Base-by-base conservation (phyloP, 805 yeast species). In the Ogataea kodamae region DNA sequence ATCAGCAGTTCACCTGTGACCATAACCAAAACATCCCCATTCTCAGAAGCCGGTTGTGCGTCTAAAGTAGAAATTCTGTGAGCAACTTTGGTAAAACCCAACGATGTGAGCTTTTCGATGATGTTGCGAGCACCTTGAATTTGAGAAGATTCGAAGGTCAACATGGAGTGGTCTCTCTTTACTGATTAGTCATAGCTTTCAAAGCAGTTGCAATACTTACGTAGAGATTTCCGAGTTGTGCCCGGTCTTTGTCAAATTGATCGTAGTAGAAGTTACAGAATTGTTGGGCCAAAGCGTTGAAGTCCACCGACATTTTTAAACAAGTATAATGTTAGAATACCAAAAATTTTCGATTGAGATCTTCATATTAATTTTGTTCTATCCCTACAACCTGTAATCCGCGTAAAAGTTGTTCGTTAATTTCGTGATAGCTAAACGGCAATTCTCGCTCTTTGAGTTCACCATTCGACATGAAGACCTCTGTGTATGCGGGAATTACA, bases 11-110 rank as follows among this genome's bases (percentile, higher is more conserved):
- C 96, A 45, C 98, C 98, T 35, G 98, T 92, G 52, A 92, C 97
- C 92, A 92, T 81, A 34, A 90, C 97, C 52, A 92, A 72, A 36
- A 92, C 95, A 59, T 90, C 97, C 43, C 92, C 90, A 51, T 70
- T 76, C 39, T 95, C 86, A 38, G 95, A 82, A 22, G 94, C 96
- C 30, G 98, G 98, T 68, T 92, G 98, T 28, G 97, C 97, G 56
- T 92, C 97, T 57, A 92, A 74, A 26, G 97, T 90, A 35, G 95
- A 80, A 57, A 92, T 82, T 68, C 94, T 76, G 70, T 92, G 99
- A 31, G 76, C 81, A 38, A 92, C 97, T 66, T 88, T 88, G 60
- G 75, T 81, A 73, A 92, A 92, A 33, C 96, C 96, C 53, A 92
- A 74, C 22, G 88, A 75, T 16, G 77, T 79, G 48, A 92, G 76